Evolutionary conservation across 2,329 filamentous ascomycete genomes (phyloP).

Genomic region (Alternaria rosae): DNA sequence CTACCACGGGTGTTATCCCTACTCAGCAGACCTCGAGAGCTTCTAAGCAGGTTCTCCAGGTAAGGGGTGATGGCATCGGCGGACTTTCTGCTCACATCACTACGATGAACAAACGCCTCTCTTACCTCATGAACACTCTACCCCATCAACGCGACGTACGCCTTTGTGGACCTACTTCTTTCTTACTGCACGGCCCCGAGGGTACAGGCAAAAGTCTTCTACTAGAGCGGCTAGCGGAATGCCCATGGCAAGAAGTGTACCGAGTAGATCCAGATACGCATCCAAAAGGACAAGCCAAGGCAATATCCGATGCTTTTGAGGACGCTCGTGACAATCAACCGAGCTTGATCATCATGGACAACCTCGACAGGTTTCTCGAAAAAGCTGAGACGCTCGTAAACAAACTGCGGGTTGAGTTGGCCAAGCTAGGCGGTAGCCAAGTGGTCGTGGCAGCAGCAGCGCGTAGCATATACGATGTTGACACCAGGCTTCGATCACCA

Average conservation of each 20-base stretch:
- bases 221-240: slow-evolving; percentile 68
- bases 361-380: slow-evolving; percentile 69
- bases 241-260: slow-evolving; percentile 75
- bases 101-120: slow-evolving; percentile 71
- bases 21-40: slow-evolving; percentile 8
- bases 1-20: slow-evolving; percentile 21
- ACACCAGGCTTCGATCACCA: slow-evolving; percentile 69
- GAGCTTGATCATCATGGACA: slow-evolving; percentile 80
- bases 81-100: slow-evolving; percentile 71
- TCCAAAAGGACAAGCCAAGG: slow-evolving; percentile 57
- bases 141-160: slow-evolving; percentile 27
- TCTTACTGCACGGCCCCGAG: slow-evolving; percentile 80
- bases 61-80: slow-evolving; percentile 64
- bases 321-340: slow-evolving; percentile 73
- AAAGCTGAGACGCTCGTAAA: slow-evolving; percentile 40
- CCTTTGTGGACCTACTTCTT: slow-evolving; percentile 57
- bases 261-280: slow-evolving; percentile 61
- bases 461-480: slow-evolving; percentile 75
- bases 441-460: slow-evolving; percentile 80
- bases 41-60: slow-evolving; percentile 24
- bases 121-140: slow-evolving; percentile 32
- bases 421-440: slow-evolving; percentile 61
- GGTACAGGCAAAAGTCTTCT: slow-evolving; percentile 87
- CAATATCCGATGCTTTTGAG: slow-evolving; percentile 73
- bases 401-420: slow-evolving; percentile 49